phyloP scores from a whole-genome alignment of 1,139 yeast genomes.

The Lodderomyces theae region DNA sequence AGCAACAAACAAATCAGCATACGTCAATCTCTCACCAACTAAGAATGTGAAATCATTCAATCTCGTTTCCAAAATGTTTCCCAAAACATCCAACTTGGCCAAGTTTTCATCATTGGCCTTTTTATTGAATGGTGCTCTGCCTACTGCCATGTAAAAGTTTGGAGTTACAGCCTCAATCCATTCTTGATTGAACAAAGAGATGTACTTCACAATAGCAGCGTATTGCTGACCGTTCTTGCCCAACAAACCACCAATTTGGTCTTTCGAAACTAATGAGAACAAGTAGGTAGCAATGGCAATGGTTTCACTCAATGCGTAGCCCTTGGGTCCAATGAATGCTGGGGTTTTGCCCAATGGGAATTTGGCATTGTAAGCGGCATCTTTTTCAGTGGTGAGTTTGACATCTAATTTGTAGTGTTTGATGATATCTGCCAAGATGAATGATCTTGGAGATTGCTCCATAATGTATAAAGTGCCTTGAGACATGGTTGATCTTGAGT shows the following conservation, averaged over 20 bases:
- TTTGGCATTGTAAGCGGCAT: slow-evolving; percentile 39
- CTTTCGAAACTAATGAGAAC: slow-evolving; percentile 30
- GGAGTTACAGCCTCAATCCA: slow-evolving; percentile 42
- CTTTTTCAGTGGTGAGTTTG: slow-evolving; percentile 41
- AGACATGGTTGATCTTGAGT: slow-evolving; percentile 44
- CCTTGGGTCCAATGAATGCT: slow-evolving; percentile 76
- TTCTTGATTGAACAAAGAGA: slow-evolving; percentile 79
- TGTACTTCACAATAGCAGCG: slow-evolving; percentile 75
- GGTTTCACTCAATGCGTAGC: slow-evolving; percentile 73
- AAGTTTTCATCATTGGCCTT: slow-evolving; percentile 60
- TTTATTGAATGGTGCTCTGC: slow-evolving; percentile 67
- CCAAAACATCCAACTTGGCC: slow-evolving; percentile 37
- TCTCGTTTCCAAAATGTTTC: slow-evolving; percentile 57
- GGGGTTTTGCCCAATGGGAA: slow-evolving; percentile 81
- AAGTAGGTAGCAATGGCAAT: slow-evolving; percentile 64
- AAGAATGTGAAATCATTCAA: slow-evolving; percentile 77
- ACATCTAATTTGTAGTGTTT: slow-evolving; percentile 69
- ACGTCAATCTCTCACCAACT: slow-evolving; percentile 85
- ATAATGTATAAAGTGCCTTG: slow-evolving; percentile 51
- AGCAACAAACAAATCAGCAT: slow-evolving; percentile 80
- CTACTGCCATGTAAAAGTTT: slow-evolving; percentile 32
- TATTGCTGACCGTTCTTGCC: slow-evolving; percentile 67
- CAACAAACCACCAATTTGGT: slow-evolving; percentile 34
- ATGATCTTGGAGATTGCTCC: slow-evolving; percentile 51
- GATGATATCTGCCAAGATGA: slow-evolving; percentile 36